Evolutionary conservation across 2,329 filamentous ascomycete genomes (phyloP), one percentile per base, ranked within the genome.

Genomic region (Hyphodiscus sp.): DNA sequence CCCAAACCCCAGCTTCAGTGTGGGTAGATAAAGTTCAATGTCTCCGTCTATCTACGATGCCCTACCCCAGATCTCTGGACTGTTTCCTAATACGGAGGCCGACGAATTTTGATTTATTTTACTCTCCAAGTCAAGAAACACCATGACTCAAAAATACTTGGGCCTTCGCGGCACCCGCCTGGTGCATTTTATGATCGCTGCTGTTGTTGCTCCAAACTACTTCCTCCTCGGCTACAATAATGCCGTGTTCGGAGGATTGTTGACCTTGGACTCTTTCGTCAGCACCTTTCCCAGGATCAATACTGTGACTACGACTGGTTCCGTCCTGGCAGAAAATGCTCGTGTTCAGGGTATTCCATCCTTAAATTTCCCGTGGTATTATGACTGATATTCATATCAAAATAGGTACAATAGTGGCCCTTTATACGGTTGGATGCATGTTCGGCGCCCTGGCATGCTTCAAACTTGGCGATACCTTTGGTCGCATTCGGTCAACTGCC

Each of bases 141-240:
- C 8, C 23, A 26, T 26, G 23, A 8, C 23, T 26, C 23, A 26
- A 26, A 26, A 26, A 8, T 26, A 26, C 23, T 26, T 26, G 23
- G 54, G 51, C 26, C 47, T 57, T 8, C 42, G 45, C 46, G 54
- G 54, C 26, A 47, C 43, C 13, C 41, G 38, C 7, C 50, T 51
- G 9, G 43, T 49, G 23, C 18, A 47, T 11, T 49, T 54, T 13
- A 71, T 75, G 58, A 66, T 71, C 52, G 67, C 67, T 20, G 66
- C 74, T 45, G 69, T 76, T 42, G 72, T 75, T n/a, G 67, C 65
- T 4, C 74, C 74, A 2, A 63, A 72, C 7, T 71, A 71, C 58
- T 66, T 70, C 52, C 58, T 70, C 20, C 70, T 70, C 50, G 70
- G 69, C 20, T 72, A 71, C 61, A 71, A 71, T 57, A 68, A 71